Base-by-base conservation (phyloP, 164 flowering plant species). In the Stephania cephalantha region DNA sequence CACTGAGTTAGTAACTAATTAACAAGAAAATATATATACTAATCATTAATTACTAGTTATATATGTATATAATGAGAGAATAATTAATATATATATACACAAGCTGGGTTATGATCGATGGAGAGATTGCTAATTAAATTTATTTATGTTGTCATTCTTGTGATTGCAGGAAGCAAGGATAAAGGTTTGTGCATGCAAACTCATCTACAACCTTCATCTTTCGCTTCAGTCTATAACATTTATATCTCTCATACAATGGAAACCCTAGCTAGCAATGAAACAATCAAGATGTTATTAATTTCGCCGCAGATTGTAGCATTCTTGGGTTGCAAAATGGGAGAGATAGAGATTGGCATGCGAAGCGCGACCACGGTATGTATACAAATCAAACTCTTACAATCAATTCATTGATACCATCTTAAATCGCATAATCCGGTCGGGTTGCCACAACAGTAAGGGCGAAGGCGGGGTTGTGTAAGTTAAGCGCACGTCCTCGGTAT, bases 321-420 rank as follows among this genome's bases (percentile, higher is more conserved):
- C 83, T 77, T 88, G 88, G 91, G 95, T 9, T 89, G 91, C 86
- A 77, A 70, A 58, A 78, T 63, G 30, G 97, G 98, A 65, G 98
- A 88, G 81, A 86, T 94, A 11, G 97, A 94, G 78, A 74, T 94
- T 7, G 98, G 98, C 69, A 79, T 86, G 66, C 79, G 90, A 13
- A 66, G 25, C 73, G 50, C 55, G 17, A 52, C 73, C 46, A 83
- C 82, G 74, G 96, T 93, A 78, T 72, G 76, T 0, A 58, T 44
- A 31, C 0, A 44, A 15, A 30, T 29, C 50, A 10, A 15, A 8
- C 4, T 69, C 12, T 1, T 9, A 5, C 46, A 17, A 11, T 44
- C 15, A 52, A 20, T 44, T 68, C 12, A n/a, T n/a, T n/a, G n/a
- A 45, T 53, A 64, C 4, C 11, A 46, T 18, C 1, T 29, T 74